Evolutionary conservation across 371 early-diverging fungal genomes (phyloP).

Genomic region (Mucor indicus): DNA sequence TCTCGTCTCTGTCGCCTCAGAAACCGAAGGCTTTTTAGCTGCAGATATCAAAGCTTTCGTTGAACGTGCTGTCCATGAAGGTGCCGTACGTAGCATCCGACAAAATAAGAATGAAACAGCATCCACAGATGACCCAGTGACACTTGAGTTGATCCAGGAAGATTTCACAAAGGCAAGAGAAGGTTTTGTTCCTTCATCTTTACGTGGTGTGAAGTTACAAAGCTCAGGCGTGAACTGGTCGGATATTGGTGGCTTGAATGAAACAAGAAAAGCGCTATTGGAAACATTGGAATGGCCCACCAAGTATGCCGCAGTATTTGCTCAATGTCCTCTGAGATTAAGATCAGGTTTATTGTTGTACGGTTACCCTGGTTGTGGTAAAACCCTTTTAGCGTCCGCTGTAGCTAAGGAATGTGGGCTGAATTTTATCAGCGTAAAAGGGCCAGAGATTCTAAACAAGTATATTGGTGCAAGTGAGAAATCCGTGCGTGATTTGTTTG

Average conservation of each 20-base stretch:
- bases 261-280: slow-evolving; percentile 74
- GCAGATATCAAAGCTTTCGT: slow-evolving; percentile 78
- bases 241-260: slow-evolving; percentile 87
- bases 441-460: slow-evolving; percentile 95
- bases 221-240: slow-evolving; percentile 79
- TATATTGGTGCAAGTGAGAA: slow-evolving; percentile 95
- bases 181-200: slow-evolving; percentile 78
- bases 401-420: slow-evolving; percentile 90
- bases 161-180: slow-evolving; percentile 76
- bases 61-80: slow-evolving; percentile 81
- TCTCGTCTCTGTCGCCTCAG: slow-evolving; percentile 68
- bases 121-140: background rate
- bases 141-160: slow-evolving; percentile 40
- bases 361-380: slow-evolving; percentile 95
- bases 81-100: slow-evolving; percentile 67
- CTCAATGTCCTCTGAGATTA: slow-evolving; percentile 80
- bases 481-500: slow-evolving; percentile 89
- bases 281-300: slow-evolving; percentile 97
- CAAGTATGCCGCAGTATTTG: slow-evolving; percentile 87
- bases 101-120: slow-evolving; percentile 25
- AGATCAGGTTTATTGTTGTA: slow-evolving; percentile 91
- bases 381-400: slow-evolving; percentile 92
- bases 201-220: slow-evolving; percentile 81
- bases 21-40: slow-evolving; percentile 89
- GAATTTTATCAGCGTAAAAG: slow-evolving; percentile 95